Base-by-base conservation (phyloP, 768 basidiomycete species). In the Boletus patriciae region DNA sequence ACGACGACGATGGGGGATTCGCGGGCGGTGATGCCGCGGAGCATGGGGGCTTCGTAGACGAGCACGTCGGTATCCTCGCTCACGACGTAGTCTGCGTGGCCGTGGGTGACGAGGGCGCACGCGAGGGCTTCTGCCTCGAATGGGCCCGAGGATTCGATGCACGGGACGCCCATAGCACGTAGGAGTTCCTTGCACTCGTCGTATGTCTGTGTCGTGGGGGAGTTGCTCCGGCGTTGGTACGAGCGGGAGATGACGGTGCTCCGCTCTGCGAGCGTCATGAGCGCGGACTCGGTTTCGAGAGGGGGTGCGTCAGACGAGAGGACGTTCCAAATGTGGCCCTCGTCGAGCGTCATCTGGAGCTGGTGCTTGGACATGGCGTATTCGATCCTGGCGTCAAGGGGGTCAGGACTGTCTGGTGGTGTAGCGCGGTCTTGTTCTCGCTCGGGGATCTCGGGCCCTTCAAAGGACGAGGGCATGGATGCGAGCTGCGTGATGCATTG, bases 41-140 rank as follows among this genome's bases (percentile, higher is more conserved):
- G 66, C 45, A 97, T 77, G 0, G 93, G 91, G 0, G 86, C 92
- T 62, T 84, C 90, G 70, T 92, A 93, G 3, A 90, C 76, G 40
- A 94, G 76, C 15, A 93, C 91, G 63, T 94, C 92, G 23, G 90
- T 91, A 69, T 97, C 94, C 74, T 97, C 94, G 61, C 90, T 95
- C 5, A 83, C 90, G 19, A 96, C 94, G 66, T 83, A 94, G 72
- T 97, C 93, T 0, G 91, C 94, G 44, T 79, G 66, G 3, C 94
- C 94, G 29, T 81, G 75, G 16, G 85, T 64, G 12, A 91, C 92
- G 38, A 96, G 77, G 9, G 88, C 80, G 6, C 90, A 83, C 0
- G 93, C 94, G 34, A 96, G 73, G 1, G 90, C 92, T 71, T 97
- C 94, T 2, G 88, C 94, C 68, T 97, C 94, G 54, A 81, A 85